Conservation (phyloP, 495 filamentous ascomycete genomes). For the Zalerion maritima region DNA sequence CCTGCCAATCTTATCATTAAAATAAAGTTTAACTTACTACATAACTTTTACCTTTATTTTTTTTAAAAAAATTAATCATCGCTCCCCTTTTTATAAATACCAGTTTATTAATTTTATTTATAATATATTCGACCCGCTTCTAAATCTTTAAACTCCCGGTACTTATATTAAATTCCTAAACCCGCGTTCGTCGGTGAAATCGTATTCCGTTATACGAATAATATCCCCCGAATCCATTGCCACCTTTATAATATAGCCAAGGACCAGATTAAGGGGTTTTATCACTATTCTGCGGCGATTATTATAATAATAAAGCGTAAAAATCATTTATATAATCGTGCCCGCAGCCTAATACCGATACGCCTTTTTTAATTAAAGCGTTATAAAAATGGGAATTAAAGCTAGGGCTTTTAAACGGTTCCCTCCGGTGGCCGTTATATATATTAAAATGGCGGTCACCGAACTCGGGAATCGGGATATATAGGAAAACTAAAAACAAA, state of each 20-base stretch:
- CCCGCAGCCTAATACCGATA: constrained; percentile 21
- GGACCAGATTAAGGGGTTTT: constrained; percentile 15
- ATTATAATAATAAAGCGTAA: constrained; percentile 17
- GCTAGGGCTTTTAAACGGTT: constrained; percentile 21
- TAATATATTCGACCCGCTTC: constrained; percentile 25
- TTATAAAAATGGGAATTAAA: constrained; percentile 24
- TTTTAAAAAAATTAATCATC: no score
- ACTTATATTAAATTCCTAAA: constrained; percentile 23
- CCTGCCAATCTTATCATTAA: constrained; percentile 5
- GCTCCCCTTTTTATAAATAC: constrained; percentile 19
- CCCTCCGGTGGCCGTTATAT: constrained; percentile 16
- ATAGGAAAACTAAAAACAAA: constrained; percentile 16
- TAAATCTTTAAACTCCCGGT: constrained; percentile 20
- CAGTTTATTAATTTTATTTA: constrained; percentile 22
- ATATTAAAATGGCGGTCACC: constrained; percentile 15
- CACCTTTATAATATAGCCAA: constrained; percentile 24
- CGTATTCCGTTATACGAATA: constrained; percentile 18
- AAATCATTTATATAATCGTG: constrained; percentile 28
- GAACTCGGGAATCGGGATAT: constrained; percentile 22
- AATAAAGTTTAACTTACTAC: no score
- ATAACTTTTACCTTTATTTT: no score
- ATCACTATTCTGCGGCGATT: no score
- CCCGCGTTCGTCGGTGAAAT: constrained; percentile 21
- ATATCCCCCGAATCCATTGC: constrained; percentile 25
- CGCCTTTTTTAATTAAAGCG: constrained; percentile 19